phyloP scores from a whole-genome alignment of 176 grass and related monocot genomes.

The Olyra latifolia region DNA sequence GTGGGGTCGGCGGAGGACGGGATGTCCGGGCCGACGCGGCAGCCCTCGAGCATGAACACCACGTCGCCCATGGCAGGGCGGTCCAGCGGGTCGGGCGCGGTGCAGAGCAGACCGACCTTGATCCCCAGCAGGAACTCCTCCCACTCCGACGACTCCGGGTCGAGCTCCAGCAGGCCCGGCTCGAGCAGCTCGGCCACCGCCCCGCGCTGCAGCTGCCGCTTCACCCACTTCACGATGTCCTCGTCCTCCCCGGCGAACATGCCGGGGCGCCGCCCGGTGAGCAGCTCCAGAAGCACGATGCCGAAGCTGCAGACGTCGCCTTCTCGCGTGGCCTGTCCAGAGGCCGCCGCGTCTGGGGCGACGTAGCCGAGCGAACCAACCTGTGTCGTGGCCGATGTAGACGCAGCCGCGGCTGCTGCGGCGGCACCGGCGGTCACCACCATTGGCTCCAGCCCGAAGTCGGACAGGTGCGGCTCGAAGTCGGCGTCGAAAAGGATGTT shows the following conservation, averaged over 20 bases:
- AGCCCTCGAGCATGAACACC: constrained; percentile 99
- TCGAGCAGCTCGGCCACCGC: constrained; percentile 84
- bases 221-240: constrained; percentile 99
- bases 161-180: constrained; percentile 88
- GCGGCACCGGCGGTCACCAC: constrained; percentile 88
- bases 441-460: constrained; percentile 90
- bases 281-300: constrained; percentile 85
- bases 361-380: constrained; percentile 94
- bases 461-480: constrained; percentile 94
- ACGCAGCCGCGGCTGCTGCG: constrained; percentile 48
- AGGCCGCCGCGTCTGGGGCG: constrained; percentile 66
- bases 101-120: constrained; percentile 97
- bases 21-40: constrained; percentile 89
- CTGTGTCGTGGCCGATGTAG: constrained; percentile 55
- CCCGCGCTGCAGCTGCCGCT: constrained; percentile 88
- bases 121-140: constrained; percentile 97
- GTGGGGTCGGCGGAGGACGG: constrained; percentile 95
- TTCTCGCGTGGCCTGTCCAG: constrained; percentile 84
- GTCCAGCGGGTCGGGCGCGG: constrained; percentile 73
- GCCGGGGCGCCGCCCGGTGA: constrained; percentile 84
- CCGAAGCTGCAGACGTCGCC: constrained; percentile 98
- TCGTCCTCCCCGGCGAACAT: constrained; percentile 97
- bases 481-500: constrained; percentile 96
- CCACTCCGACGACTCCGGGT: constrained; percentile 96
- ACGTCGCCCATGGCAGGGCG: constrained; percentile 92